Evolutionary conservation across 352 stramenopile genomes (phyloP), one percentile per base, ranked within the genome.

Genomic region (Phytophthora multivora): DNA sequence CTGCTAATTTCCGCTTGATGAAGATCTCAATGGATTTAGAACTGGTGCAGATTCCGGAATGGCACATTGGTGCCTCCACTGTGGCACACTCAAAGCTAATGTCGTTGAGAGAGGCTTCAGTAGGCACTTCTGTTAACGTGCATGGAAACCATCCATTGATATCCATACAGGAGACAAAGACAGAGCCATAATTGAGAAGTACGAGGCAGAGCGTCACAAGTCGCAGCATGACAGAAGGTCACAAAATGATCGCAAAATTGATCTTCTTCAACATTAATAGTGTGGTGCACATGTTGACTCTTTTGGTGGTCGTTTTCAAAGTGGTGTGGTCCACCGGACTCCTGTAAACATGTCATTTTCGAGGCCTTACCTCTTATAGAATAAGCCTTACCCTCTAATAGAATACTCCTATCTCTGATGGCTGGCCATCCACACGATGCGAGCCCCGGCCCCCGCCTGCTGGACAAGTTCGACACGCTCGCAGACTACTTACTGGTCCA

Each of bases 81-180:
- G 71, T 69, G 39, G 73, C 64, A 50, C 77, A 86, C 51, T 88
- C 69, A 50, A 85, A 83, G 18, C 33, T 33, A n/a, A 69, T 51
- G 46, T 25, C 16, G 30, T 56, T 51, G 25, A 66, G 31, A 10
- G 25, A 54, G 10, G 38, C 10, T 45, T 54, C 36, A 6, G 19
- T 31, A 26, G 30, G 23, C 23, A 28, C 40, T 13, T 63, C 31
- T 3, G 73, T 80, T 28, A 65, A 45, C 2, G 59, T 57, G 55
- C 78, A 88, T 8, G 62, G 36, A 60, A 77, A 88, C 75, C 78
- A 88, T 15, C 75, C 78, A 47, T 83, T 71, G 25, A 87, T 56
- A 9, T 53, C 51, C 9, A 59, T 36, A 8, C 40, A 45, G 10
- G n/a, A 43, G 9, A 30, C 16, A 1, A 51, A 2, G 16, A 23